A percentile compares a stretch with the other conserved stretches of the same genome.
Evolutionary conservation across 352 stramenopile species (phyloP).

Genomic region (Aphanomyces stellatus): DNA sequence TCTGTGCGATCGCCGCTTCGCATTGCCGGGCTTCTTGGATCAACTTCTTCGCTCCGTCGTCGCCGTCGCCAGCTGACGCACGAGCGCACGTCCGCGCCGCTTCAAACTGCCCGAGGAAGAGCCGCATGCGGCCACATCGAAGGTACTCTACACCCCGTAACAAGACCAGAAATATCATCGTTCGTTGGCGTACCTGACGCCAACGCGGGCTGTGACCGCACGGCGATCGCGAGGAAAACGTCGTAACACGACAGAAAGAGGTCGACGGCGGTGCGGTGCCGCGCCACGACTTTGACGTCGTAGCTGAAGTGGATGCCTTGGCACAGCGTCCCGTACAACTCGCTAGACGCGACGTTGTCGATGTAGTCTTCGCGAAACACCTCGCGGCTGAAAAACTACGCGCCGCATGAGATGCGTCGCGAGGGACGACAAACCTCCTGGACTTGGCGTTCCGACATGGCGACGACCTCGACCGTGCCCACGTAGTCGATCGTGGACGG

Average conservation of each 20-base stretch:
- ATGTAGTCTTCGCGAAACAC: slow-evolving; percentile 14
- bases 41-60: not conserved
- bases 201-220: not conserved
- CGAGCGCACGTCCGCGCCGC: not conserved
- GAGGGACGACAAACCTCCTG: not conserved
- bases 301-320: not conserved
- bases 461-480: not conserved
- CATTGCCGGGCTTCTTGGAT: not conserved
- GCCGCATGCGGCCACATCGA: not conserved
- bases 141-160: not conserved
- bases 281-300: not conserved
- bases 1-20: not conserved
- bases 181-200: not conserved
- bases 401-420: too few relatives aligned
- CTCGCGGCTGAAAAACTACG: slow-evolving; percentile 12
- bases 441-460: not conserved
- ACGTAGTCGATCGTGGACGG: not conserved
- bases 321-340: slow-evolving; percentile 4
- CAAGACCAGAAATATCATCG: not conserved
- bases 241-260: slow-evolving; percentile 16
- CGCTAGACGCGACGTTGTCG: not conserved
- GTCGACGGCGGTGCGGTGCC: not conserved
- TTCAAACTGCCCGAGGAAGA: slow-evolving; percentile 7
- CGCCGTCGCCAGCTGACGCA: not conserved
- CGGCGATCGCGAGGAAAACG: not conserved